A percentile compares a stretch with the other conserved stretches of the same genome.
phyloP scores from a whole-genome alignment of 495 filamentous ascomycete genomes.

The Penicillium steckii region DNA sequence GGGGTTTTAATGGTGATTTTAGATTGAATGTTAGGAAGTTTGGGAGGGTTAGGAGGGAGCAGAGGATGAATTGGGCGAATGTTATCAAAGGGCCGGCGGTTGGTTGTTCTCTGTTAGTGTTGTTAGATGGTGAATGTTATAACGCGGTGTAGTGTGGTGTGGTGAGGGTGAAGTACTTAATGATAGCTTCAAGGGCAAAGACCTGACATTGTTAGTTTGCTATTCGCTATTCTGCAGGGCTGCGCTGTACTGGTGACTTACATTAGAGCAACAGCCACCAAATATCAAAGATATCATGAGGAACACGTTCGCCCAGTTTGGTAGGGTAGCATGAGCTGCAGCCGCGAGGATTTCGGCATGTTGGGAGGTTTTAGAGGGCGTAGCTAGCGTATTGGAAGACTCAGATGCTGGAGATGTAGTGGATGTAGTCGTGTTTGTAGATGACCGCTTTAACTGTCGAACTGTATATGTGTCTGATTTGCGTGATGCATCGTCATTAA shows the following conservation, averaged over 20 bases:
- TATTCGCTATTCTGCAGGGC: too few relatives aligned
- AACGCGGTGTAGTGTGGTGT: background rate
- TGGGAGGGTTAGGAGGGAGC: constrained; percentile 64
- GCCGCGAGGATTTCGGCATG: constrained; percentile 39
- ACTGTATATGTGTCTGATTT: background rate
- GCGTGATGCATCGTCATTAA: constrained; percentile 17
- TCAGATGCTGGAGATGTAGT: too few relatives aligned
- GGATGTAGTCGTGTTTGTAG: too few relatives aligned
- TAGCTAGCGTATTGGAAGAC: too few relatives aligned
- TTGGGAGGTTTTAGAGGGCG: too few relatives aligned
- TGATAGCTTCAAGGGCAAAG: constrained; percentile 91
- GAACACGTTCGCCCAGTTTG: constrained; percentile 63
- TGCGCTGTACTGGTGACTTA: too few relatives aligned
- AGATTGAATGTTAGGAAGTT: constrained; percentile 72
- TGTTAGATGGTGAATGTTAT: background rate
- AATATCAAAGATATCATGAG: constrained; percentile 88
- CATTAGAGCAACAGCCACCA: constrained; percentile 97
- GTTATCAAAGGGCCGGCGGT: constrained; percentile 82
- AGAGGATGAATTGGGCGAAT: constrained; percentile 88
- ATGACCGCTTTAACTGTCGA: background rate
- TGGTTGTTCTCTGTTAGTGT: too few relatives aligned
- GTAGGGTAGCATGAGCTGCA: constrained; percentile 52
- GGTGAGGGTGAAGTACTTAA: constrained; percentile 60
- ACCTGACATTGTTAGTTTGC: constrained; percentile 51
- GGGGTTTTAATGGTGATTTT: constrained; percentile 64